Percentiles rank a stretch among this genome's conserved stretches.
Evolutionary conservation across 148 eudicot genomes (phyloP).

Genomic region (Oxyria digyna): DNA sequence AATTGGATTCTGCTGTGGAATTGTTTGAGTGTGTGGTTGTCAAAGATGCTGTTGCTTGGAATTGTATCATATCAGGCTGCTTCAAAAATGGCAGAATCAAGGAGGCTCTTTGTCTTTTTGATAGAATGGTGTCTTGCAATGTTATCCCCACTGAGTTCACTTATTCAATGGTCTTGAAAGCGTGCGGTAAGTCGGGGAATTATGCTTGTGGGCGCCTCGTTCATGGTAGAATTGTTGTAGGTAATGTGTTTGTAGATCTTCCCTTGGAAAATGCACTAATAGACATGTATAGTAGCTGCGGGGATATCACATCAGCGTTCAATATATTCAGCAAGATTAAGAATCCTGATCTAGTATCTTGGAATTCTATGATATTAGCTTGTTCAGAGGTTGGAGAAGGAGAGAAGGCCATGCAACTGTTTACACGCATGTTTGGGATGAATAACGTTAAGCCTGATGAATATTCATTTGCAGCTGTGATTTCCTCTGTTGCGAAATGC

Average conservation of each 20-base stretch:
- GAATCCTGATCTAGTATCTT: slow-evolving; percentile 59
- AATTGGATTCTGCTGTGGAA: slow-evolving; percentile 30
- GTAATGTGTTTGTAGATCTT: slow-evolving; percentile 43
- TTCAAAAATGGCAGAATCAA: slow-evolving; percentile 34
- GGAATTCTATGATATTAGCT: slow-evolving; percentile 83
- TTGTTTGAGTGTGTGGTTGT: slow-evolving; percentile 29
- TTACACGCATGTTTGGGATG: slow-evolving; percentile 25
- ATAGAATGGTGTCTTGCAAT: slow-evolving; percentile 33
- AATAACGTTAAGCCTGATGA: slow-evolving; percentile 50
- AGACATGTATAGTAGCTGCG: slow-evolving; percentile 74
- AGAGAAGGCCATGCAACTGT: slow-evolving; percentile 42
- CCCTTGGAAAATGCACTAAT: slow-evolving; percentile 68
- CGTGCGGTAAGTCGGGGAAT: slow-evolving; percentile 42
- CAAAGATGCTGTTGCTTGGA: slow-evolving; percentile 62
- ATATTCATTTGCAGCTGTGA: slow-evolving; percentile 64
- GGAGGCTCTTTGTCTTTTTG: slow-evolving; percentile 36
- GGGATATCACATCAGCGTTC: slow-evolving; percentile 36
- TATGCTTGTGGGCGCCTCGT: slow-evolving; percentile 33
- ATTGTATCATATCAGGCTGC: slow-evolving; percentile 50
- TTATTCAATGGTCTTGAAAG: slow-evolving; percentile 58
- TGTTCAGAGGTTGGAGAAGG: slow-evolving; percentile 52
- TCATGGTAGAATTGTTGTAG: slow-evolving; percentile 44
- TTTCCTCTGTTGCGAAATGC: slow-evolving; percentile 34
- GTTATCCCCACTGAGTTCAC: slow-evolving; percentile 50
- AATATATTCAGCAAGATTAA: slow-evolving; percentile 40